Base-by-base conservation (phyloP, 306 rosid genomes). In the Quillaja saponaria region DNA sequence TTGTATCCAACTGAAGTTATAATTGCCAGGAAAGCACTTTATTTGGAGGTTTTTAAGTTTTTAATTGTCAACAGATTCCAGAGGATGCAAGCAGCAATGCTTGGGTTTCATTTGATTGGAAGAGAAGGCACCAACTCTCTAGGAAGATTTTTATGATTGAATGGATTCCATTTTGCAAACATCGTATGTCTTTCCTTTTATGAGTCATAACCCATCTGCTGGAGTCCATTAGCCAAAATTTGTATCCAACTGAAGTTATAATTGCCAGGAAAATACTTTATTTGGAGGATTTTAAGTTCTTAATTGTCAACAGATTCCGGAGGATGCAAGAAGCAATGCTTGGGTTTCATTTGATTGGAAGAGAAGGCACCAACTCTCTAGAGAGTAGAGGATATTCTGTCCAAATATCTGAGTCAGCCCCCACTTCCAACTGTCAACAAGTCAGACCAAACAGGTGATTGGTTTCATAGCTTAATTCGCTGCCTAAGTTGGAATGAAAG, bases 301-400 rank as follows among this genome's bases (percentile, higher is more conserved):
- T 74, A 40, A 62, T 56, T 67, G 19, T 54, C 71, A 48, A 53
- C 94, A 92, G 99, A 92, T 92, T 58, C 99, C 99, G 33, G 82
- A 78, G 61, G 95, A 89, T 63, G 99, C 96, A 40, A 80, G 99
- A 75, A 92, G 95, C 83, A 92, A 89, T 16, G 91, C 95, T 9
- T 92, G 99, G 99, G 96, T 87, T 77, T 92, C 99, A 56, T 89
- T 92, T 68, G 99, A 92, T 66, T 96, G 99, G 65, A 92, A 92
- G 83, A 84, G 95, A 80, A 85, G 99, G 79, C 99, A 92, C 72
- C 99, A 92, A 71, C 99, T 92, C 76, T 92, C 96, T 50, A 76
- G 96, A 71, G 99, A 96, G 63, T 50, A 76, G 96, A 71, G 99
- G 99, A 66, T 94, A 92, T 76, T 89, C 94, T 20, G 89, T 92